Evolutionary conservation across 108 stramenopile genomes (phyloP).

Genomic region (Cyclotella choctawhatcheeana): DNA sequence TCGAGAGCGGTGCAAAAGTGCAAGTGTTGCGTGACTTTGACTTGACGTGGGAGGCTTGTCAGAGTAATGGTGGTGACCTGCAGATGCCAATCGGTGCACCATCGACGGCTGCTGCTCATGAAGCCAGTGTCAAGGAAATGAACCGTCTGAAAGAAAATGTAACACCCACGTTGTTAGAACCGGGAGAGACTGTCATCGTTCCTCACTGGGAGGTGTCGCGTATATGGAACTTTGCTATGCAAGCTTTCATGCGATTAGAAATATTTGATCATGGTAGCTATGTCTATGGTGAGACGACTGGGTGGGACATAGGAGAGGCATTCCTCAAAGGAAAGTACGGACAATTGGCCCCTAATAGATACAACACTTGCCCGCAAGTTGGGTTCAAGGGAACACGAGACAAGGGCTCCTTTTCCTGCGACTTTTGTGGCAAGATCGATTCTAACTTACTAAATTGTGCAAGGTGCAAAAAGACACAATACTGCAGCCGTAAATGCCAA

Average conservation of each 20-base stretch:
- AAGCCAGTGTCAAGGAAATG: not conserved
- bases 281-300: slow-evolving; percentile 14
- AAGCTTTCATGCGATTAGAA: not conserved
- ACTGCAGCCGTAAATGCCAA: no score
- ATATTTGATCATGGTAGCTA: not conserved
- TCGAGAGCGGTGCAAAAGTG: not conserved
- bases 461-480: slow-evolving; percentile 2
- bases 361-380: not conserved
- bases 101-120: not conserved
- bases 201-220: slow-evolving; percentile 16
- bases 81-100: not conserved
- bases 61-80: no score
- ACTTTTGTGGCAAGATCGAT: slow-evolving; percentile 2
- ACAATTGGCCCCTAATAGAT: not conserved
- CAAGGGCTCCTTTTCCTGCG: not conserved
- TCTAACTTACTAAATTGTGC: not conserved
- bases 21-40: slow-evolving; percentile 6
- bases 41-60: no score
- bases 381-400: not conserved
- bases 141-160: not conserved
- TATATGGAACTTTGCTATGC: slow-evolving; percentile 20
- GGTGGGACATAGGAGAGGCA: slow-evolving; percentile 10
- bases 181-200: slow-evolving; percentile 17
- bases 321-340: slow-evolving; percentile 5
- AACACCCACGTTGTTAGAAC: not conserved